Percentiles rank a stretch among this genome's conserved stretches.
Evolutionary conservation across 2,329 filamentous ascomycete species (phyloP).

Genomic region (Emydomyces testavorans): DNA sequence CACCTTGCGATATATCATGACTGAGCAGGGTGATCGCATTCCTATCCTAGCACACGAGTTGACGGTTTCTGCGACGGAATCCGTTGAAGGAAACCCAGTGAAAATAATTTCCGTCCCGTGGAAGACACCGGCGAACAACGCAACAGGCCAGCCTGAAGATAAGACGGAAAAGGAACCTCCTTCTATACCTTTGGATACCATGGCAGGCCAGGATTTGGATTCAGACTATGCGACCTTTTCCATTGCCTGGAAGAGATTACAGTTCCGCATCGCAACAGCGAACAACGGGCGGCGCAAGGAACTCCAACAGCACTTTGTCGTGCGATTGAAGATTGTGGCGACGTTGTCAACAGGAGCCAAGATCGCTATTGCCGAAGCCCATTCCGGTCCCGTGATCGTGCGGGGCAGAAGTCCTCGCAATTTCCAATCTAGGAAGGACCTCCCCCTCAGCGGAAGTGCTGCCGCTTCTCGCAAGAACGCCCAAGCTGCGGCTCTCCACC

Average conservation of each 20-base stretch:
- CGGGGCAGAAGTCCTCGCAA: slow-evolving; percentile 86
- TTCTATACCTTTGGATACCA: slow-evolving; percentile 60
- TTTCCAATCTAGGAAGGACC: slow-evolving; percentile 87
- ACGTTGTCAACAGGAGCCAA: slow-evolving; percentile 76
- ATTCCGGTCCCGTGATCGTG: slow-evolving; percentile 84
- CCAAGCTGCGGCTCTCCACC: slow-evolving; percentile 23
- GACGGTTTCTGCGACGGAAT: slow-evolving; percentile 83
- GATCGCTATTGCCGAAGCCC: slow-evolving; percentile 68
- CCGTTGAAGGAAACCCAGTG: slow-evolving; percentile 80
- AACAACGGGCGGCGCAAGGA: slow-evolving; percentile 94
- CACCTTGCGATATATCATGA: slow-evolving; percentile 66
- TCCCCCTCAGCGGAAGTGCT: slow-evolving; percentile 70
- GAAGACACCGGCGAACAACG: slow-evolving; percentile 83
- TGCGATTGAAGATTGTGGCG: slow-evolving; percentile 74
- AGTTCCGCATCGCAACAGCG: slow-evolving; percentile 89
- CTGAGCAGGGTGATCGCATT: slow-evolving; percentile 72
- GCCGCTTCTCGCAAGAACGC: slow-evolving; percentile 66
- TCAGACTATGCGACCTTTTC: slow-evolving; percentile 83
- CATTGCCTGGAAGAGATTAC: slow-evolving; percentile 84
- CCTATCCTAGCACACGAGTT: slow-evolving; percentile 75
- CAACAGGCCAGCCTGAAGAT: slow-evolving; percentile 46
- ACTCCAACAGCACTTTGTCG: slow-evolving; percentile 87
- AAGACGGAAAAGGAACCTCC: slow-evolving; percentile 76
- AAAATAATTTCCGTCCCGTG: slow-evolving; percentile 94
- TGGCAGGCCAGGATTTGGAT: slow-evolving; percentile 56